Conservation (phyloP, 2,329 filamentous ascomycete genomes). For the Fonsecaea nubica region DNA sequence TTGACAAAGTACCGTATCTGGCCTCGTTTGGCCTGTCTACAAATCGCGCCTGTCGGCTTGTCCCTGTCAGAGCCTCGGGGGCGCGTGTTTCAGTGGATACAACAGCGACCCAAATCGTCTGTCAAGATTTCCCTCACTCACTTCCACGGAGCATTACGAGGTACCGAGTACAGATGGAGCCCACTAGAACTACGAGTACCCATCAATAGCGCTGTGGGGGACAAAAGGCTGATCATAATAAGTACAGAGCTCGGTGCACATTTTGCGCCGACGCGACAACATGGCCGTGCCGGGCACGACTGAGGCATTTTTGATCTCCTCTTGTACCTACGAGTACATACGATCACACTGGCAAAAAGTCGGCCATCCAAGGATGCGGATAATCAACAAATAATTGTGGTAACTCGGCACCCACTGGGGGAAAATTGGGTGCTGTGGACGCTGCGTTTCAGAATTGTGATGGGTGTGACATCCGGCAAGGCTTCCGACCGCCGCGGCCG, state of each 20-base stretch:
- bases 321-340: no score
- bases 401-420: constrained; percentile 4
- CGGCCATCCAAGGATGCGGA: constrained; percentile 2
- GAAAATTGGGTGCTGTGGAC: constrained; percentile 8
- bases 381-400: constrained; percentile 9
- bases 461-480: constrained; percentile 9
- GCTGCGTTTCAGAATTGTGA: constrained; percentile 13
- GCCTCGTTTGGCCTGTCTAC: background rate
- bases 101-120: background rate
- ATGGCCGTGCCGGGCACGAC: background rate
- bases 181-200: constrained; percentile 11
- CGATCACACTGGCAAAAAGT: constrained; percentile 8
- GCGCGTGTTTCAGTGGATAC: constrained; percentile 22
- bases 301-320: constrained; percentile 20
- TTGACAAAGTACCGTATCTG: background rate
- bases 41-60: background rate
- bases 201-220: constrained; percentile 10
- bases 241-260: background rate
- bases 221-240: background rate
- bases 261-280: constrained; percentile 7
- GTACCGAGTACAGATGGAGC: constrained; percentile 1
- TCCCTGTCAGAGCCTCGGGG: constrained; percentile 15
- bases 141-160: background rate
- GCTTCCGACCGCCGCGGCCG: constrained; percentile 7
- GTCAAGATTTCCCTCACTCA: constrained; percentile 26